Percentiles rank a stretch among this genome's conserved stretches.
Conservation (phyloP, 2,329 filamentous ascomycete species). For the Penicillium occitanis region DNA sequence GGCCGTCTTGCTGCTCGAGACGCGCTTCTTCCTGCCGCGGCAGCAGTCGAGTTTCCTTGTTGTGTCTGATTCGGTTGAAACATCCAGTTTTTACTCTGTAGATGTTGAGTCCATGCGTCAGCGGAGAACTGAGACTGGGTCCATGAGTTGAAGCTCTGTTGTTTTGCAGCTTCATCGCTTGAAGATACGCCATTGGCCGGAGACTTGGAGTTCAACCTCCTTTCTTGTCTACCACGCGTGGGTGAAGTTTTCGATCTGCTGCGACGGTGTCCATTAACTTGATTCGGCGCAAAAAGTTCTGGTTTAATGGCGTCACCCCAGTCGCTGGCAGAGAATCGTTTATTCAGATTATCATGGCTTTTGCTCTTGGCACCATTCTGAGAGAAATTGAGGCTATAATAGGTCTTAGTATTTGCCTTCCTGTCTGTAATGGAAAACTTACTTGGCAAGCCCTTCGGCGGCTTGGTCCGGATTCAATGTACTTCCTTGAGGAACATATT, state of each 20-base stretch:
- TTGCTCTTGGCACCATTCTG: conserved; percentile 33
- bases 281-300: conserved; percentile 38
- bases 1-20: conserved; percentile 29
- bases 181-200: conserved; percentile 23
- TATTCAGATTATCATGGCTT: conserved; percentile 36
- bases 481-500: conserved; percentile 1
- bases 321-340: conserved; percentile 44
- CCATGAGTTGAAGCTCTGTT: conserved; percentile 32
- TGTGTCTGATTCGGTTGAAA: conserved; percentile 28
- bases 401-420: neutral
- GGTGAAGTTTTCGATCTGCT: conserved; percentile 24
- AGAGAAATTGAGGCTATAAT: conserved; percentile 9
- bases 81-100: conserved; percentile 34
- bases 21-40: conserved; percentile 38
- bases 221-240: conserved; percentile 24
- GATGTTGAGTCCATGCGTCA: conserved; percentile 40
- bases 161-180: conserved; percentile 24
- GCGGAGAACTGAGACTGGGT: conserved; percentile 40
- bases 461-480: neutral
- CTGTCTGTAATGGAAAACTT: neutral
- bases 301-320: conserved; percentile 43
- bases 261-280: conserved; percentile 28
- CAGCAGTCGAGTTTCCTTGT: conserved; percentile 29
- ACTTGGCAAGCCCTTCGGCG: conserved; percentile 9
- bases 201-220: conserved; percentile 20